Evolutionary conservation across 768 basidiomycete genomes (phyloP).

Genomic region (Daedaleopsis nitida): DNA sequence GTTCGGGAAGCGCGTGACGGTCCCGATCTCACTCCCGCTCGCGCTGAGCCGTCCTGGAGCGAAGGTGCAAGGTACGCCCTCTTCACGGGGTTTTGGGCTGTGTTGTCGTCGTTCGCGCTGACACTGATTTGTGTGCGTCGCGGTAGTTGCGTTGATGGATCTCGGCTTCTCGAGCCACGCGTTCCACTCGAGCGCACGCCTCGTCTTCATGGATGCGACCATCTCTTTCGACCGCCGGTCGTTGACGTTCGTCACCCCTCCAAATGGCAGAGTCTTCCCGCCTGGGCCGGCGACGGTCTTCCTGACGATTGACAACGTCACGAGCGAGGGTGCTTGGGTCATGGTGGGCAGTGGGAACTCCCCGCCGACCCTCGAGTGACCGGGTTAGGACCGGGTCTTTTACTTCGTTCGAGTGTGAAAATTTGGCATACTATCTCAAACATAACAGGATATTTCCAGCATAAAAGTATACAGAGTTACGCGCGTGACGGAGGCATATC

Average conservation of each 20-base stretch:
- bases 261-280: conserved; percentile 65
- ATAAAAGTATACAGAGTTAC: too few relatives aligned
- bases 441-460: too few relatives aligned
- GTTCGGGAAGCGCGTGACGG: conserved; percentile 48
- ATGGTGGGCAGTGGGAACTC: conserved; percentile 69
- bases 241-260: conserved; percentile 64
- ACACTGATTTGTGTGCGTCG: background rate
- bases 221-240: conserved; percentile 45
- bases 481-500: too few relatives aligned
- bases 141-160: conserved; percentile 74
- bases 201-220: conserved; percentile 64
- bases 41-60: conserved; percentile 32
- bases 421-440: too few relatives aligned
- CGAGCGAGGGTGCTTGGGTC: conserved; percentile 62
- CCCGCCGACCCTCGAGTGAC: conserved; percentile 56
- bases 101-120: background rate
- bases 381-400: too few relatives aligned
- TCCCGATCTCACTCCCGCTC: conserved; percentile 44
- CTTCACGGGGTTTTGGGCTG: background rate
- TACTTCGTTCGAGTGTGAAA: too few relatives aligned
- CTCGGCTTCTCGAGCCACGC: conserved; percentile 79
- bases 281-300: conserved; percentile 82
- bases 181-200: conserved; percentile 71
- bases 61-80: conserved; percentile 49
- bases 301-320: conserved; percentile 60